Base-by-base conservation (phyloP, 176 grass and related monocot species). In the Zoysia pacifica region DNA sequence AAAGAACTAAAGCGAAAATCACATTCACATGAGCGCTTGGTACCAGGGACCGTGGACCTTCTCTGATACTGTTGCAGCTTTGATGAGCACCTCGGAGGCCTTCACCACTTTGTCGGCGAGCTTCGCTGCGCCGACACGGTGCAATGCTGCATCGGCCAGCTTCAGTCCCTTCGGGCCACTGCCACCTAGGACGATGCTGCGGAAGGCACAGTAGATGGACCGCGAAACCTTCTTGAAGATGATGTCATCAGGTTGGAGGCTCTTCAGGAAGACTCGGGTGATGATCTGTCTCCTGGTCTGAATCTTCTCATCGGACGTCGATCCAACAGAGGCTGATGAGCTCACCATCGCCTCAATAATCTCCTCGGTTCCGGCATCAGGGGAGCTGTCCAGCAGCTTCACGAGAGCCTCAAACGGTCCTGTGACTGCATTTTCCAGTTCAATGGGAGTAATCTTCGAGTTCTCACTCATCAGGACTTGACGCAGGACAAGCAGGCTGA, bases 21-120 rank as follows among this genome's bases (percentile, higher is more conserved):
- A 85, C 39, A 93, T 81, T 89, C 78, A 83, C 28, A 78, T 77
- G 55, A 86, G 78, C 7, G 80, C 81, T 36, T 84, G 87, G 74
- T 93, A 98, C 96, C 96, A 98, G 6, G 84, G 90, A 10, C 88
- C 90, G 35, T 99, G 92, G 62, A 95, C 92, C 28, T 83, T 68
- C 71, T 79, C 84, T 4, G 96, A 91, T 14, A 91, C 62, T 0
- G 72, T 83, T 4, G 88, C 96, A 72, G 86, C 74, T 36, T 52
- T 89, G 9, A 95, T 79, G 65, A 99, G 64, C 58, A 63, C 69
- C 45, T 87, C 88, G 9, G 75, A 73, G 0, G 86, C 82, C 41
- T 86, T 91, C 63, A 93, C 69, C 54, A 95, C 83, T 38, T 69
- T 62, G 14, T 84, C 64, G 1, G 74, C 12, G 6, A 99, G 88